phyloP scores from a whole-genome alignment of 2,329 filamentous ascomycete species.

The Orbilia blumenaviensis region DNA sequence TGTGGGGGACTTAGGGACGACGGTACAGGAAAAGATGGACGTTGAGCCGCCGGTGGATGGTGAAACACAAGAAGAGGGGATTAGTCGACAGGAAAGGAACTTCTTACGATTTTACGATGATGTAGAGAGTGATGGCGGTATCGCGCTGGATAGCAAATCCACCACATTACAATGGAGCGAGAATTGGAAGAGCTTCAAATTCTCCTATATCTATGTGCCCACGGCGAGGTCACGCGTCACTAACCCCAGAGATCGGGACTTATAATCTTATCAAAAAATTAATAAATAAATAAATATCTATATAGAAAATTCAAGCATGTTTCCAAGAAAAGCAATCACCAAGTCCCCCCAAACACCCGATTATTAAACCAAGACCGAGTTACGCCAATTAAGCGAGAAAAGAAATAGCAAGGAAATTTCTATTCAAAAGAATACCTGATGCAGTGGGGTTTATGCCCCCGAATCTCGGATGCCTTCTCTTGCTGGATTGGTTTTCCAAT shows the following conservation, averaged over 20 bases:
- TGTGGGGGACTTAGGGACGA: background rate
- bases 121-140: slow-evolving; percentile 22
- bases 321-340: background rate
- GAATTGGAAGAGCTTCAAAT: slow-evolving; percentile 42
- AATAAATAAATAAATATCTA: background rate
- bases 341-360: background rate
- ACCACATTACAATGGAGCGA: slow-evolving; percentile 38
- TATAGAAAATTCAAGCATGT: background rate
- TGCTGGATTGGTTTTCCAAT: slow-evolving; percentile 26
- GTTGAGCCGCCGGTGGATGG: slow-evolving; percentile 28
- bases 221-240: background rate
- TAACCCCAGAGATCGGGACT: background rate
- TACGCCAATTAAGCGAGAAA: too few species aligned
- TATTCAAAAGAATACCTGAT: too few species aligned
- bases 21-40: slow-evolving; percentile 17
- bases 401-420: too few species aligned
- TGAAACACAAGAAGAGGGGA: slow-evolving; percentile 30
- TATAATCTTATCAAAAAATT: background rate
- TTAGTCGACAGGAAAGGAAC: slow-evolving; percentile 35
- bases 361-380: too few species aligned
- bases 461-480: slow-evolving; percentile 11
- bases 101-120: slow-evolving; percentile 39
- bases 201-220: slow-evolving; percentile 20
- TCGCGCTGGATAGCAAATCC: slow-evolving; percentile 19
- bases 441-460: slow-evolving; percentile 9